phyloP scores from a whole-genome alignment of 208 protist genomes.

The Leishmania lainsoni region DNA sequence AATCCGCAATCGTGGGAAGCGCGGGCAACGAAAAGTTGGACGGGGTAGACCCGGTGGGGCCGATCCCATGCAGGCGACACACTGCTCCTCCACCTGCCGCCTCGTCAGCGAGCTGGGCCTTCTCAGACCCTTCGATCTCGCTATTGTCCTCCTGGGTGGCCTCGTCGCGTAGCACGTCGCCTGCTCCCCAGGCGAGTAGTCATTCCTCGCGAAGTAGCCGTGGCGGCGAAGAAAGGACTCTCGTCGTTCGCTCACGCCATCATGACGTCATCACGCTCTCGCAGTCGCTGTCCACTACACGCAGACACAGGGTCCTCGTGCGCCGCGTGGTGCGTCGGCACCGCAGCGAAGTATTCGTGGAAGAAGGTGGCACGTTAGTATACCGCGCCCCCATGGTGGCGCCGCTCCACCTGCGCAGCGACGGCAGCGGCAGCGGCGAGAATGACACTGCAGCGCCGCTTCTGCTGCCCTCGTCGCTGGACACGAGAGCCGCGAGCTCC shows the following conservation, averaged over 20 bases:
- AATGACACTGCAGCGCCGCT: neutral
- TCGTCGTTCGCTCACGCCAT: neutral
- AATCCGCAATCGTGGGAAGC: neutral
- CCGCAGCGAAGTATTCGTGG: slow-evolving; percentile 32
- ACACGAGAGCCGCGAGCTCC: neutral
- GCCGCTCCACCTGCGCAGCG: neutral
- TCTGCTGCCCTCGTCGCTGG: neutral
- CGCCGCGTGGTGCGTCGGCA: slow-evolving; percentile 35
- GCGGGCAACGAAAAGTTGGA: neutral
- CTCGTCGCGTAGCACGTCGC: neutral
- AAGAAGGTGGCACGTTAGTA: slow-evolving; percentile 26
- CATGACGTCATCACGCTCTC: neutral
- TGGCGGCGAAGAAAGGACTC: neutral
- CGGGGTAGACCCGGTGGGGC: neutral
- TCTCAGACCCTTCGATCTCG: neutral
- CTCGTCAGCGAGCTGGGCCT: neutral
- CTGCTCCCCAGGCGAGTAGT: neutral
- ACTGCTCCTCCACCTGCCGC: neutral
- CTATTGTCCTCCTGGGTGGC: neutral
- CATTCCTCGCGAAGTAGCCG: neutral
- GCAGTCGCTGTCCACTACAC: neutral
- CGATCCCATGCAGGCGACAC: neutral
- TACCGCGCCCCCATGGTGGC: slow-evolving; percentile 8
- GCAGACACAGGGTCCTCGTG: slow-evolving; percentile 20
- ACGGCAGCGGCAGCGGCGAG: neutral